Evolutionary conservation across 2,329 filamentous ascomycete species (phyloP).

Genomic region (Cephalotrichum gorgonifer): DNA sequence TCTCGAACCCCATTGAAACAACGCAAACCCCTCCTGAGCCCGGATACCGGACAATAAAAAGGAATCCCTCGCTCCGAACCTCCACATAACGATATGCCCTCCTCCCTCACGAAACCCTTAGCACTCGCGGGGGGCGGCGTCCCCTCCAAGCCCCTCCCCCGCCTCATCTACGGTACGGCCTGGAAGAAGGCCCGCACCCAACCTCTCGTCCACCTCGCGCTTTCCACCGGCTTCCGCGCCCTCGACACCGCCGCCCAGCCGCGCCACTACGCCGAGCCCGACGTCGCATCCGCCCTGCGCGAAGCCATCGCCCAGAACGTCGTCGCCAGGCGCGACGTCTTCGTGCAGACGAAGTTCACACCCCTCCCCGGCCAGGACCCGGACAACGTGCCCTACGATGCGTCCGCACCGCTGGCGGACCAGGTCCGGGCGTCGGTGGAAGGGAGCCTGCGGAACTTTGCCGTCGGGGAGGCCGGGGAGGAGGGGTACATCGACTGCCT

Average conservation of each 20-base stretch:
- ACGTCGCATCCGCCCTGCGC: slow-evolving; percentile 58
- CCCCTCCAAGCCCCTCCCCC: slow-evolving; percentile 29
- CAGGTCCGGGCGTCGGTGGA: slow-evolving; percentile 59
- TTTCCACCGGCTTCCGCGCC: slow-evolving; percentile 59
- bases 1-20: background rate
- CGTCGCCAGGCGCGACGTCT: slow-evolving; percentile 39
- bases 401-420: slow-evolving; percentile 43
- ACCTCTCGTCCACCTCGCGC: slow-evolving; percentile 56
- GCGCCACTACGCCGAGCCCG: slow-evolving; percentile 64
- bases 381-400: slow-evolving; percentile 52
- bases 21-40: background rate
- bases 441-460: slow-evolving; percentile 56
- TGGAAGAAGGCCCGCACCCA: slow-evolving; percentile 68
- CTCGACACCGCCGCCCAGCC: slow-evolving; percentile 74
- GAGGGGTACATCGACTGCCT: slow-evolving; percentile 56
- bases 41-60: background rate
- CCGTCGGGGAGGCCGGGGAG: slow-evolving; percentile 20
- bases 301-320: slow-evolving; percentile 41
- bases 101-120: slow-evolving; percentile 21
- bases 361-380: slow-evolving; percentile 51
- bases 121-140: slow-evolving; percentile 15
- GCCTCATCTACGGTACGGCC: slow-evolving; percentile 68
- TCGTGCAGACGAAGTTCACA: slow-evolving; percentile 79
- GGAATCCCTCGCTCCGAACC: too few species aligned
- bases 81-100: slow-evolving; percentile 5